phyloP scores from a whole-genome alignment of 345 rosid genomes.

The Lenwebbia sp. region DNA sequence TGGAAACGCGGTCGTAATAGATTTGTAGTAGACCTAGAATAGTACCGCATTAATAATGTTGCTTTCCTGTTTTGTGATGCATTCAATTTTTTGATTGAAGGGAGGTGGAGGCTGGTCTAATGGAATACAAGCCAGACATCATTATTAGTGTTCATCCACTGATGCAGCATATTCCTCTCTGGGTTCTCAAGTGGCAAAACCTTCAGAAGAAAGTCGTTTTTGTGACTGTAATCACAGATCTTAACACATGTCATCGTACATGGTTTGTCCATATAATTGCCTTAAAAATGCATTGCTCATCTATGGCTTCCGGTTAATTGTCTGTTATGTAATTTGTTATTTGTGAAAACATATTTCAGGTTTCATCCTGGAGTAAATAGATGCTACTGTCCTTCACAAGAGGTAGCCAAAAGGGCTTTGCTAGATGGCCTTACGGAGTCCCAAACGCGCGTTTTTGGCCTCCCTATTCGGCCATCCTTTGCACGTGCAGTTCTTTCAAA shows the following conservation, averaged over 20 bases:
- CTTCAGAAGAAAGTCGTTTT: conserved; percentile 87
- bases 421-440: conserved; percentile 68
- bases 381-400: conserved; percentile 91
- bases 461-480: conserved; percentile 93
- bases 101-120: conserved; percentile 93
- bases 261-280: conserved; percentile 37
- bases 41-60: background rate
- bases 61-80: background rate
- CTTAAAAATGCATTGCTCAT: background rate
- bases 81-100: conserved; percentile 15
- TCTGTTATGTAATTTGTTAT: background rate
- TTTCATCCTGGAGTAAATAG: conserved; percentile 89
- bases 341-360: conserved; percentile 29
- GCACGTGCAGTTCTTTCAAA: conserved; percentile 74
- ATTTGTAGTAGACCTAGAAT: background rate
- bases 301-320: background rate
- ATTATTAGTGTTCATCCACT: conserved; percentile 97
- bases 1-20: background rate
- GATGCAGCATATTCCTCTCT: conserved; percentile 93
- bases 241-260: conserved; percentile 86
- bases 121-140: conserved; percentile 92
- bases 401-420: conserved; percentile 80
- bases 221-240: conserved; percentile 90
- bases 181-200: conserved; percentile 98
- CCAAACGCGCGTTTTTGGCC: conserved; percentile 71